These are phyloP conservation scores for Wickerhamomyces tratensis DNA, from an alignment of 805 yeast species.

Conservation along the genomic window DNA sequence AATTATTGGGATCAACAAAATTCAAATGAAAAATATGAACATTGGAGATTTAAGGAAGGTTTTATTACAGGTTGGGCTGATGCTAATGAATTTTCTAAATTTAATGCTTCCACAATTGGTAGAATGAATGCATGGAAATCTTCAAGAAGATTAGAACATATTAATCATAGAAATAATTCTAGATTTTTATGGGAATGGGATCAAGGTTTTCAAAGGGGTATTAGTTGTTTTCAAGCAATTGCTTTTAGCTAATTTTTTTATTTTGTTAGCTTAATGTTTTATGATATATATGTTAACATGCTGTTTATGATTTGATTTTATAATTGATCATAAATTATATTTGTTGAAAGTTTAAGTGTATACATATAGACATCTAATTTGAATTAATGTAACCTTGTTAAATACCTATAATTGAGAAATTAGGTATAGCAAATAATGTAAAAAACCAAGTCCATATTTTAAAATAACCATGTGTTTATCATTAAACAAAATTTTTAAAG, in stretches of 20 bases:
- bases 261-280: too few species aligned
- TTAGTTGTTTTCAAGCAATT: conserved; percentile 18
- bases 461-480: too few species aligned
- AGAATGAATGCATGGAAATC: conserved; percentile 59
- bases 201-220: conserved; percentile 69
- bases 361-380: too few species aligned
- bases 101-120: conserved; percentile 67
- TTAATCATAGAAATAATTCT: conserved; percentile 42
- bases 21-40: conserved; percentile 58
- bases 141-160: conserved; percentile 56
- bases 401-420: too few species aligned
- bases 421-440: too few species aligned
- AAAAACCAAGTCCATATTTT: too few species aligned
- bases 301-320: too few species aligned
- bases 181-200: conserved; percentile 79
- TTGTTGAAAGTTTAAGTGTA: too few species aligned
- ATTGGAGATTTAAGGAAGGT: conserved; percentile 75
- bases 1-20: conserved; percentile 61
- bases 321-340: too few species aligned
- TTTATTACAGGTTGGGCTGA: conserved; percentile 71
- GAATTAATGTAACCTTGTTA: too few species aligned
- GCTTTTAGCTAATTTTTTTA: neutral
- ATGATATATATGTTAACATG: too few species aligned
- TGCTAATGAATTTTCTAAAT: conserved; percentile 53
- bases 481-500: too few species aligned